Evolutionary conservation across 2,329 filamentous ascomycete species (phyloP), one percentile per base, ranked within the genome.

Genomic region (Phyllosticta paracitricarpa): DNA sequence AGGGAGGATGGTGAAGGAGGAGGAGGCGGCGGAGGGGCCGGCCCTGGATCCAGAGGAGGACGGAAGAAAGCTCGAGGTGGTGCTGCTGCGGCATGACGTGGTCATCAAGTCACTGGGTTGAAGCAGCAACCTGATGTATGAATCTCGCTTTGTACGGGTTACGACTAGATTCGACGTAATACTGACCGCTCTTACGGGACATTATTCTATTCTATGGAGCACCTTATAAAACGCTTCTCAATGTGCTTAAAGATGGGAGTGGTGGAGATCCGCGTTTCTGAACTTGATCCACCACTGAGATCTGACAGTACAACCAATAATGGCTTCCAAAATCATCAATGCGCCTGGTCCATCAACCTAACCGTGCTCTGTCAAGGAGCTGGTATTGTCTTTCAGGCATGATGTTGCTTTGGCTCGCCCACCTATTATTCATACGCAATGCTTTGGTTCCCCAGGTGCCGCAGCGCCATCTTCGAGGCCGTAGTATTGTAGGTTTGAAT

Each of bases 1-100:
- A 80, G 80, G 71, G 70, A 76, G 35, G 73, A 76, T 30, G 73
- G 71, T 6, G 73, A 69, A 1, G 73, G 75, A 12, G 56, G 48
- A 1, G 52, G 58, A 30, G 58, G 51, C 22, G 56, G 48, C 3
- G 28, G 57, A 17, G 57, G 57, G 51, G 51, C 51, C 51, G 33
- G 40, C 14, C n/a, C 40, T n/a, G 40, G 40, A 26, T 24, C 52
- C 5, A 54, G 25, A 33, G 54, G 54, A 14, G 28, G 54, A 10
- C 51, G 59, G 28, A 61, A 61, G 55, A 61, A 58, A 28, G 54
- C 59, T 24, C 56, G 59, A 52, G 54, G 59, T 19, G 59, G 59
- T 24, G 58, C 52, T 6, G 59, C 58, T 6, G 51, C 30, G 4
- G 58, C 58, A 48, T 48, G n/a, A n/a, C 40, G n/a, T n/a, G 1